Base-by-base conservation (phyloP, 768 basidiomycete genomes). In the Antrodiella citrinella region DNA sequence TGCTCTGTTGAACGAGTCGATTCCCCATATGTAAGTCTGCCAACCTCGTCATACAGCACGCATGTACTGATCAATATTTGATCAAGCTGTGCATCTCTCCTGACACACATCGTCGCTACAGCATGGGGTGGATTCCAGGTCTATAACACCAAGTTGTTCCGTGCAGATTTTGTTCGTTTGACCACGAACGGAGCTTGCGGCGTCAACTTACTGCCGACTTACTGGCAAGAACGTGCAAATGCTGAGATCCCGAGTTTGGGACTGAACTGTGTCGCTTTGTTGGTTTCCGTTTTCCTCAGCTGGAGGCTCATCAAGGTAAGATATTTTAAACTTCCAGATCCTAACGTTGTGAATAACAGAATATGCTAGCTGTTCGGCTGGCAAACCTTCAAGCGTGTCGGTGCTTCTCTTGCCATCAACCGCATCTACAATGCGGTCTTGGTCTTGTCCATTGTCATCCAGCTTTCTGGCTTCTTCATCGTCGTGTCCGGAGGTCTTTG, bases 311-410 rank as follows among this genome's bases (percentile, higher is more conserved):
- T 84, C 59, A 87, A 84, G 76, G 87, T 87, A 47, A 21, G 55
- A 38, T 18, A 57, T 35, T 20, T 7, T 30, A n/a, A n/a, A n/a
- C 12, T 51, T 26, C 10, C 40, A 7, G 15, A 23, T 40, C 13
- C 23, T 43, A 12, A 2, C 26, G 20, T 48, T 44, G 22, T 19
- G 10, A 20, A 12, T 12, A 26, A 35, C n/a, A n/a, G n/a, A n/a
- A n/a, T n/a, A n/a, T n/a, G n/a, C n/a, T 48, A 86, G 84, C 59
- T 73, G 13, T 91, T 86, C 62, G 85, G 88, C 41, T 91, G 87
- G 87, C 85, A 87, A 65, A 91, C 87, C 0, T 91, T 90, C 75
- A 88, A 88, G 65, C 84, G 86, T 50, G 80, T 90, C 47, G 87
- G 88, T 30, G 86, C 88, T 10, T 86, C 82, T 4, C 67, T 78